A percentile compares a stretch with the other conserved stretches of the same genome.
phyloP scores from a whole-genome alignment of 2,329 filamentous ascomycete species.

The Hirsutella minnesotensis region DNA sequence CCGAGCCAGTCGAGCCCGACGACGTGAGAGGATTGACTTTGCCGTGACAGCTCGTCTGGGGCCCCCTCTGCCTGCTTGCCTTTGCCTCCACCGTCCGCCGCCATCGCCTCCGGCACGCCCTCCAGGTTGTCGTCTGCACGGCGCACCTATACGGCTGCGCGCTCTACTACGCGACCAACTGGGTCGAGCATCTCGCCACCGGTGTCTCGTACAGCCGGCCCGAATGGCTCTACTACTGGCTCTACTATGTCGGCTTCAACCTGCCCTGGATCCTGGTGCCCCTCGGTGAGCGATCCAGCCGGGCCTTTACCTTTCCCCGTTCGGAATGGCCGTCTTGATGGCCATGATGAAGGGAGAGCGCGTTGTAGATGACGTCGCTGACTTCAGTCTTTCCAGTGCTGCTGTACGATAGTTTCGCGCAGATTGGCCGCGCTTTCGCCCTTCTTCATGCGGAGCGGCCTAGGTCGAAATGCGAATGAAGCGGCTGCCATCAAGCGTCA shows the following conservation, averaged over 20 bases:
- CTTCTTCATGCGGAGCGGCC: slow-evolving; percentile 11
- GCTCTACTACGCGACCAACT: slow-evolving; percentile 49
- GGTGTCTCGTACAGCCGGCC: slow-evolving; percentile 43
- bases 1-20: no score
- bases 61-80: slow-evolving; percentile 42
- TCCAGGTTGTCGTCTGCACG: slow-evolving; percentile 38
- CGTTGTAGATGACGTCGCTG: slow-evolving; percentile 6
- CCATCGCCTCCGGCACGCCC: slow-evolving; percentile 33
- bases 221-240: slow-evolving; percentile 50
- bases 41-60: slow-evolving; percentile 37
- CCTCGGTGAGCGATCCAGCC: slow-evolving; percentile 26
- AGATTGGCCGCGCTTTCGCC: slow-evolving; percentile 15
- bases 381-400: slow-evolving; percentile 11
- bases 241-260: slow-evolving; percentile 52
- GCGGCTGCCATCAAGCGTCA: background rate
- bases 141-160: slow-evolving; percentile 50
- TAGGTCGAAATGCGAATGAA: slow-evolving; percentile 11
- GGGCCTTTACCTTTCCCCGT: no score
- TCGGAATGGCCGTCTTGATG: no score
- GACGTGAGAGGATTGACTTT: no score
- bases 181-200: slow-evolving; percentile 31
- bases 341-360: no score
- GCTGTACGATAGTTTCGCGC: slow-evolving; percentile 18
- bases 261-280: slow-evolving; percentile 48
- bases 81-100: slow-evolving; percentile 31